Base-by-base conservation (phyloP, 1,139 yeast species). In the Taiozyma onychis region DNA sequence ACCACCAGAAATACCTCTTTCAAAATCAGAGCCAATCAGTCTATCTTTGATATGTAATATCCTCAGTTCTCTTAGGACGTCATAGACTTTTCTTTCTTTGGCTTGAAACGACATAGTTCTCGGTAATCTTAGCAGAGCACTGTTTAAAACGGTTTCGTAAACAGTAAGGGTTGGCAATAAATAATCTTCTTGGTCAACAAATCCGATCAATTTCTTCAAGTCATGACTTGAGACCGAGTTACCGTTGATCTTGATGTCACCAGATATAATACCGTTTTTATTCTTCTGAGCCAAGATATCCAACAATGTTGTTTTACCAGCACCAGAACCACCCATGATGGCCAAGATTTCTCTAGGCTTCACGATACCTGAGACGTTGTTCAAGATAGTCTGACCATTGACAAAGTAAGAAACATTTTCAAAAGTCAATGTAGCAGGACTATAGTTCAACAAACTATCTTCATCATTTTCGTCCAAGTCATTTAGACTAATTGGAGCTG, bases 241-340 rank as follows among this genome's bases (percentile, higher is more conserved):
- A 3, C 98, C 98, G 65, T 93, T 93, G 32, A 90, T 81, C 57
- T 76, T 80, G 26, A 91, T 79, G 4, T 73, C 67, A 16, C 97
- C 97, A 1, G 73, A 56, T 9, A 81, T 77, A 1, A 58, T 57
- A 2, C 99, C 99, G 41, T 83, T 77, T 65, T 93, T 93, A 61
- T 83, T 80, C 64, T 93, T 93, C 46, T 85, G 86, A 1, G 98
- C 98, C 52, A 93, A 72, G 50, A 93, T 89, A 64, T 93, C 99
- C 52, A 93, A 72, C 44, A 93, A 69, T 0, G 99, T 93, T 0
- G 99, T 91, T 65, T 93, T 93, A 52, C 99, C 99, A 11, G 98
- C 98, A 48, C 99, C 99, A 0, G 97, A 90, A 3, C 97, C 97
- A 43, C 99, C 99, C 96, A 93, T 88, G 39, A 93, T 90, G 0